Base-by-base conservation (phyloP, 2,329 filamentous ascomycete genomes). In the Beauveria sp. region DNA sequence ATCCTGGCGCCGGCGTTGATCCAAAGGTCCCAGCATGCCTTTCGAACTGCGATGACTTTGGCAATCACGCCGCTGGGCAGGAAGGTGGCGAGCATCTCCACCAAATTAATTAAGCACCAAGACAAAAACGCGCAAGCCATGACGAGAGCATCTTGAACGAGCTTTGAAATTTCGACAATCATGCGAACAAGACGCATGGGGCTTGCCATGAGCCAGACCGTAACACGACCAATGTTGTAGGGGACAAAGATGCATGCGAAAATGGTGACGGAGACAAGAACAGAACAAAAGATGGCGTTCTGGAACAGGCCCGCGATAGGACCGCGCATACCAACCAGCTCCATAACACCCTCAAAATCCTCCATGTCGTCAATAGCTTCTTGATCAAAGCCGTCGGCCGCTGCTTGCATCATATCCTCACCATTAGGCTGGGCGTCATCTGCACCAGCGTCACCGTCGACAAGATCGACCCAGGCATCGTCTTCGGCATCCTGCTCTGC, bases 311-410 rank as follows among this genome's bases (percentile, higher is more conserved):
- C 92, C 16, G 89, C 88, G 3, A 99, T 80, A 0, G 94, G 94
- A 0, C 94, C 94, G 69, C 96, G 91, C 89, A 99, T 96, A 43
- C 94, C 94, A 62, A 99, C 89, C 18, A 99, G 84, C 72, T 99
- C 94, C 79, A 99, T 86, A 57, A 99, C 90, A 0, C 94, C 94
- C 71, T 99, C 94, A 18, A 99, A 85, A 70, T 99, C 94, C 74
- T 99, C 94, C 10, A 90, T 90, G 66, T 97, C 89, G 48, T 92
- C 90, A 47, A 91, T 82, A 10, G 87, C 88, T 66, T 90, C 87
- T 59, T 85, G 82, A 59, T 96, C 91, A 41, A 93, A 77, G 9
- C 83, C 89, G 18, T 84, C 86, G 46, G 51, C 48, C 18, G 50
- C 50, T 18, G 18, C 60, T 52, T 59, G 43, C 20, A 52, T 73